Evolutionary conservation across 2,329 filamentous ascomycete species (phyloP), one percentile per base, ranked within the genome.

Genomic region (Amesomyces nigricolor): DNA sequence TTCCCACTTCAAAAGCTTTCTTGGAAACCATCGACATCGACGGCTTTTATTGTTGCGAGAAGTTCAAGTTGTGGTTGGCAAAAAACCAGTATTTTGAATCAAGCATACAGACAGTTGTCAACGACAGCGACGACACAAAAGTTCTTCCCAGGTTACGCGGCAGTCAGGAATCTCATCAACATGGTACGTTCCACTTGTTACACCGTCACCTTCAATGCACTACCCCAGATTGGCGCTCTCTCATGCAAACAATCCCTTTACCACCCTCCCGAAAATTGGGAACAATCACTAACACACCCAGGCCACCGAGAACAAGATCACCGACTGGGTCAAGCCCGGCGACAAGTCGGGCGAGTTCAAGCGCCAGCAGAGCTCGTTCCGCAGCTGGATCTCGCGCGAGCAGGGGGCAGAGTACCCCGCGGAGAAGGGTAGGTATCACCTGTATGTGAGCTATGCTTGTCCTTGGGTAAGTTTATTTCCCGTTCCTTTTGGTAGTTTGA

Each of bases 371-470:
- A 94, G 89, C 58, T 80, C 83, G 53, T 97, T 97, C 74, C 85
- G 94, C 57, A 82, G 87, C 70, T 88, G 77, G 71, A 88, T 96
- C 70, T 89, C 87, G 32, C 81, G 79, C 60, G 82, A 89, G 63
- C 72, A 82, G 1, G 85, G 81, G 42, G 86, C 89, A 5, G 74
- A 85, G 70, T 96, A 91, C 64, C 88, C 90, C 5, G 81, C 90
- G 0, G 92, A 97, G 73, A 89, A 89, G 73, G 89, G 81, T 51
- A 81, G 94, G 54, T 99, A 99, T 71, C 94, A 99, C 73, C 83
- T 99, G 64, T 99, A 92, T 69, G 87, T 96, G 63, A 92, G 87
- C 66, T 96, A 95, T 72, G 91, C 91, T 6, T 96, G 91, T 72
- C 91, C 91, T 4, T 96, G 91, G 91, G 86, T 77, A 64, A 51